Evolutionary conservation across 2,329 filamentous ascomycete species (phyloP).

Genomic region (Cryphonectria japonica): DNA sequence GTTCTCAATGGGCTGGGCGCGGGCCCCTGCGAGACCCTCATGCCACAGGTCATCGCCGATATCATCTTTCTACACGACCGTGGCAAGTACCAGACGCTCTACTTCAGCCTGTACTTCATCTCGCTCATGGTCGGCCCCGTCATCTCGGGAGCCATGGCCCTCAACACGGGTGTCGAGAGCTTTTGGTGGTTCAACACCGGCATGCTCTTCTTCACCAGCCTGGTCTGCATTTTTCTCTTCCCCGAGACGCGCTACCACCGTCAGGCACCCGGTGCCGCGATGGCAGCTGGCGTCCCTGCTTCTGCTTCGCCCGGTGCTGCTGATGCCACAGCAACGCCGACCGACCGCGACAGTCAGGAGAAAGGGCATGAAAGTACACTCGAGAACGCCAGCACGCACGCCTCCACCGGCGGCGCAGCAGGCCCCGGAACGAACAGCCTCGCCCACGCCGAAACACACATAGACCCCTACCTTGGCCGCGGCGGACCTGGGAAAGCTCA

Average conservation of each 20-base stretch:
- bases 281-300: background rate
- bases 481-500: constrained; percentile 59
- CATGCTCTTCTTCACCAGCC: constrained; percentile 51
- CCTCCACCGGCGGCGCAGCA: constrained; percentile 6
- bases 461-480: constrained; percentile 59
- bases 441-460: constrained; percentile 37
- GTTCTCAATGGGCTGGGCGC: constrained; percentile 66
- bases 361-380: constrained; percentile 19
- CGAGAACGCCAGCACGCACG: constrained; percentile 9
- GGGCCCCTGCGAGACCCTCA: constrained; percentile 64
- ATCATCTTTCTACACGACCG: constrained; percentile 68
- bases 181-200: constrained; percentile 71
- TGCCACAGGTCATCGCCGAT: constrained; percentile 66
- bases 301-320: constrained; percentile 7
- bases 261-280: constrained; percentile 31
- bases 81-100: constrained; percentile 56
- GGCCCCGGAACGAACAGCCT: background rate
- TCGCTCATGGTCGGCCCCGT: constrained; percentile 55
- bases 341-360: constrained; percentile 13
- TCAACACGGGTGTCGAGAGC: constrained; percentile 60
- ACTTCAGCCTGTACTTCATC: constrained; percentile 66
- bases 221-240: constrained; percentile 62
- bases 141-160: constrained; percentile 60
- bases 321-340: constrained; percentile 29
- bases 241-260: constrained; percentile 67